phyloP scores from a whole-genome alignment of 1,284 basidiomycete species.

The Ganoderma resinaceum region DNA sequence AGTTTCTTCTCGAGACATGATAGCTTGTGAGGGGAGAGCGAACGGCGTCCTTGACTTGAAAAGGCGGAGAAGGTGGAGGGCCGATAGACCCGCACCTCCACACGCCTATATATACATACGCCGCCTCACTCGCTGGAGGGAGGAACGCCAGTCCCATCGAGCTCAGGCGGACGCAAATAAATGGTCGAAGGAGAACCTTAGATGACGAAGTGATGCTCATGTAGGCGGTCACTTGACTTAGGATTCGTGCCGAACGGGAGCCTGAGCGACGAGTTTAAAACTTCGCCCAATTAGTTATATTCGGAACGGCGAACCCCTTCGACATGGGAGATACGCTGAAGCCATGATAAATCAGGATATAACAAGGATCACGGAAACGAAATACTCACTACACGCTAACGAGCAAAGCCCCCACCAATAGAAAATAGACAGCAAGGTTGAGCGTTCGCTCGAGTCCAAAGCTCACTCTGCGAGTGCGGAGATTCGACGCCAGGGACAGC shows the following conservation, averaged over 20 bases:
- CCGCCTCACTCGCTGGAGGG: neutral
- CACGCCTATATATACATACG: conserved; percentile 1
- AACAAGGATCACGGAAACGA: neutral
- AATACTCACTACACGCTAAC: neutral
- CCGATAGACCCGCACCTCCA: neutral
- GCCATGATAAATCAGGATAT: neutral
- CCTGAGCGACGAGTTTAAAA: neutral
- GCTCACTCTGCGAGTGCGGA: too few species aligned
- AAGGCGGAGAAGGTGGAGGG: neutral
- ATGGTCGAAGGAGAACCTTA: neutral
- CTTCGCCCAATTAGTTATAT: neutral
- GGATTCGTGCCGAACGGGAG: neutral
- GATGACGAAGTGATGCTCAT: neutral
- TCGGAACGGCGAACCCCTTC: neutral
- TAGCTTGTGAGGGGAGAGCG: neutral
- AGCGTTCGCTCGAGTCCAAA: too few species aligned
- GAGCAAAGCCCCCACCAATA: too few species aligned
- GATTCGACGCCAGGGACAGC: too few species aligned
- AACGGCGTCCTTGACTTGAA: neutral
- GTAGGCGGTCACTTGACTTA: neutral
- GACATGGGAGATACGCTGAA: neutral
- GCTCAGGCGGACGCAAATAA: neutral
- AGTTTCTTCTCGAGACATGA: neutral
- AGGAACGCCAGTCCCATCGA: neutral
- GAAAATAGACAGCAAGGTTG: too few species aligned